Base-by-base conservation (phyloP, 306 rosid genomes). In the Alnus glutinosa region DNA sequence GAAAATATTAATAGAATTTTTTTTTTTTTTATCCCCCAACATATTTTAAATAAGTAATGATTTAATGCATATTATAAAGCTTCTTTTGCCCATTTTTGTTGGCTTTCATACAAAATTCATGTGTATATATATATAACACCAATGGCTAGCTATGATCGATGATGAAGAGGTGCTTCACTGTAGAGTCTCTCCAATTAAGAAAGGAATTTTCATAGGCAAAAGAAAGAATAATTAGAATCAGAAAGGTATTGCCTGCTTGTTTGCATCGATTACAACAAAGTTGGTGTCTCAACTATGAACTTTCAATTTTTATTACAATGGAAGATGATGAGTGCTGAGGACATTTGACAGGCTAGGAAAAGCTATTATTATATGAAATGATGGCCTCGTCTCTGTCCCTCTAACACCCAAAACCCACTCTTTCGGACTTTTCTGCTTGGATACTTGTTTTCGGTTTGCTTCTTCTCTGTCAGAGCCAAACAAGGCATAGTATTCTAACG, bases 301-400 rank as follows among this genome's bases (percentile, higher is more conserved):
- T 83, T 54, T 50, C 76, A 47, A 70, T 23, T 75, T 71, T 39
- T 59, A 73, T 72, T 63, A 70, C 81, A 83, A 57, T 75, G 49
- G 23, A 58, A 78, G 90, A 90, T 89, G 87, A 88, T 90, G 92
- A 85, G 47, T 85, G 96, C 92, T 85, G 84, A 88, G 83, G 96
- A 92, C 96, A 92, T 90, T 84, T 78, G 86, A 85, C 44, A 86
- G 28, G 28, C 28, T 23, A 23, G 66, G 86, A 77, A 88, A 86
- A 86, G 82, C 61, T 88, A 66, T 70, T 88, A 66, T 70, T n/a
- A 30, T 47, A 51, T 76, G 87, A 90, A 66, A 91, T 89, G 87
- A 86, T 92, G 92, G 87, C 81, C 47, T 78, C 77, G 84, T 80
- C 79, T 70, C 73, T 83, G 89, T 70, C 85, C 80, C 75, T 73